Percentiles rank a stretch among this genome's conserved stretches.
phyloP scores from a whole-genome alignment of 805 yeast genomes.

The Nakazawaea molendinolei region DNA sequence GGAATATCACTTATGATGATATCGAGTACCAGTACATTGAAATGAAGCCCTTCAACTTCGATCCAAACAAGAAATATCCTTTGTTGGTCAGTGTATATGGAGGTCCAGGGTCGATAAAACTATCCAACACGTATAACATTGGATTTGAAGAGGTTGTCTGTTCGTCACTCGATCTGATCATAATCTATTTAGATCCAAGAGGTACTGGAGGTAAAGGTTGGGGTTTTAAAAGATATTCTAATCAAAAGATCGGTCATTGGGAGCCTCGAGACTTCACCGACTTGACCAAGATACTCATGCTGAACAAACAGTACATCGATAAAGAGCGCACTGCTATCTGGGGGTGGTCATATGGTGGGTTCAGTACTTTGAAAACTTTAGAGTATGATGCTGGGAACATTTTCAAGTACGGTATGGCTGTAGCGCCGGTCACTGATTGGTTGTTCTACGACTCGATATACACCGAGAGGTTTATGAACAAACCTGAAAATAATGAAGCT shows the following conservation, averaged over 20 bases:
- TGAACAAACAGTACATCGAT: conserved; percentile 42
- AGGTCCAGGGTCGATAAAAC: conserved; percentile 73
- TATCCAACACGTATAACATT: conserved; percentile 37
- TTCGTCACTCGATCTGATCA: conserved; percentile 51
- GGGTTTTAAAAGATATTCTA: conserved; percentile 53
- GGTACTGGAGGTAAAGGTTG: conserved; percentile 82
- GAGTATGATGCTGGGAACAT: conserved; percentile 57
- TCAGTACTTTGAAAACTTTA: conserved; percentile 63
- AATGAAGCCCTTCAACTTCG: conserved; percentile 52
- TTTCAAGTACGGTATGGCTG: conserved; percentile 73
- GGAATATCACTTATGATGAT: conserved; percentile 28
- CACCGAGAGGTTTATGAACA: conserved; percentile 71
- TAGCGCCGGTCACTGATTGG: conserved; percentile 86
- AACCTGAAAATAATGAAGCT: conserved; percentile 39
- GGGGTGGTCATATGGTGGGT: conserved; percentile 92
- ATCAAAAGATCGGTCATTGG: conserved; percentile 58
- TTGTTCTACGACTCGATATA: conserved; percentile 67
- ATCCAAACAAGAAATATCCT: conserved; percentile 44
- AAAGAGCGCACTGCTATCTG: conserved; percentile 55
- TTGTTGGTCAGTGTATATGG: conserved; percentile 66
- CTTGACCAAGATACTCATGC: conserved; percentile 44
- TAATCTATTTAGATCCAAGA: conserved; percentile 68
- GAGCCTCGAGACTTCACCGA: conserved; percentile 65
- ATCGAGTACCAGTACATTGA: conserved; percentile 48
- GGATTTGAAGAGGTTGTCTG: conserved; percentile 56